A percentile compares a stretch with the other conserved stretches of the same genome.
These are phyloP conservation scores for Penicilliopsis zonata DNA, from an alignment of 495 filamentous ascomycete species.

Conservation along the genomic window DNA sequence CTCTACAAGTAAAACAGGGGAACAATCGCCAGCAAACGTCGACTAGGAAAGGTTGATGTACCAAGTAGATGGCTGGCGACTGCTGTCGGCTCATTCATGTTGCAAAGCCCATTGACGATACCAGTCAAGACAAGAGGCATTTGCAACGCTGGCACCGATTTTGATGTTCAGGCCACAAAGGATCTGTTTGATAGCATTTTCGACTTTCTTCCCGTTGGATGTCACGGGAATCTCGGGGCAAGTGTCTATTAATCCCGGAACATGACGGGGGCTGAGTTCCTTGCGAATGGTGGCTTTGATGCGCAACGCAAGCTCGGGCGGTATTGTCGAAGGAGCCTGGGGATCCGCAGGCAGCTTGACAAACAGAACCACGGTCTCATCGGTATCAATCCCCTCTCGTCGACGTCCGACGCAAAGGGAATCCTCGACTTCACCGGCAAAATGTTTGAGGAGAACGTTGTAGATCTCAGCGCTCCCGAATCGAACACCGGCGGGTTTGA, in stretches of 20 bases:
- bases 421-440: slow-evolving; percentile 65
- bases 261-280: slow-evolving; percentile 76
- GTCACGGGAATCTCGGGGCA: slow-evolving; percentile 78
- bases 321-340: slow-evolving; percentile 9
- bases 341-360: slow-evolving; percentile 50
- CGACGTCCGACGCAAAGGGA: slow-evolving; percentile 74
- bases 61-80: too few species aligned
- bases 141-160: slow-evolving; percentile 76
- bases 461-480: slow-evolving; percentile 92
- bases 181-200: slow-evolving; percentile 89
- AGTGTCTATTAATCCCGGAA: slow-evolving; percentile 69
- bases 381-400: slow-evolving; percentile 51
- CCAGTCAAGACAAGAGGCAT: slow-evolving; percentile 73
- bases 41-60: too few species aligned
- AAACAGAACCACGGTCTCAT: slow-evolving; percentile 82
- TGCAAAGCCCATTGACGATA: slow-evolving; percentile 70
- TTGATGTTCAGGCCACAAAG: slow-evolving; percentile 77
- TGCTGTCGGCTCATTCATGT: too few species aligned
- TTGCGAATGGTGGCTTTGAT: slow-evolving; percentile 54
- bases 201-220: slow-evolving; percentile 89
- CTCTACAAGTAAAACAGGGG: too few species aligned
- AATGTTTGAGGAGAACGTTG: slow-evolving; percentile 74
- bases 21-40: too few species aligned
- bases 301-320: slow-evolving; percentile 34
- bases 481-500: slow-evolving; percentile 78